phyloP scores from a whole-genome alignment of 495 filamentous ascomycete species.

The Pyrenula massariospora region DNA sequence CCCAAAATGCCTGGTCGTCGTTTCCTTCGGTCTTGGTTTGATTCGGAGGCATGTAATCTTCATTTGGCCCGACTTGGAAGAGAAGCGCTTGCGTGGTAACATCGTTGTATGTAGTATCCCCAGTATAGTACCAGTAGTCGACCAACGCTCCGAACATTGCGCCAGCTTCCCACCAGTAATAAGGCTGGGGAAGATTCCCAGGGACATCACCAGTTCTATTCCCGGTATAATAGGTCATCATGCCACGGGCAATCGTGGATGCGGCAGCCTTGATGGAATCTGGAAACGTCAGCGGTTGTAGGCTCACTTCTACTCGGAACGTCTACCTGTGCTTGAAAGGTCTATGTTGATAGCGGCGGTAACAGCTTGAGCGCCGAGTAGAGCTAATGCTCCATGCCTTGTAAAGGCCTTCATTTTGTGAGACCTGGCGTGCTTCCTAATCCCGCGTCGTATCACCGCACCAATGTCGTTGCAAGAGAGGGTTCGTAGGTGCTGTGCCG shows the following conservation, averaged over 20 bases:
- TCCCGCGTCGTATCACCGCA: neutral
- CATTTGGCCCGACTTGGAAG: conserved; percentile 55
- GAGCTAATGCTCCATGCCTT: conserved; percentile 1
- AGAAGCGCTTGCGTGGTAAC: conserved; percentile 54
- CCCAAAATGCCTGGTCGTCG: conserved; percentile 86
- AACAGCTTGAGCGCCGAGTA: conserved; percentile 6
- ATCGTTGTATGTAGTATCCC: conserved; percentile 61
- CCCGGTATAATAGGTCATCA: conserved; percentile 56
- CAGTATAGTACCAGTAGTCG: conserved; percentile 77
- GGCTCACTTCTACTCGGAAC: neutral
- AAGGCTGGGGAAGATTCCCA: conserved; percentile 62
- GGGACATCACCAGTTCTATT: conserved; percentile 58
- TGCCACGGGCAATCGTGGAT: conserved; percentile 25
- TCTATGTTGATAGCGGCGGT: conserved; percentile 7
- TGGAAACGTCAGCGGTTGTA: conserved; percentile 8
- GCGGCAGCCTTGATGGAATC: conserved; percentile 37
- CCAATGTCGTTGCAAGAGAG: neutral
- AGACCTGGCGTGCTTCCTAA: neutral
- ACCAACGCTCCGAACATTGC: conserved; percentile 66
- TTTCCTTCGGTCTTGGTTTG: conserved; percentile 69
- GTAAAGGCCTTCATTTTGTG: neutral
- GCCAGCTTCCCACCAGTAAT: conserved; percentile 78
- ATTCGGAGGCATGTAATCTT: conserved; percentile 70
- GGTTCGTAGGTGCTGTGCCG: neutral
- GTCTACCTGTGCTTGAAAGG: conserved; percentile 9